Percentiles rank a stretch among this genome's conserved stretches.
phyloP scores from a whole-genome alignment of 306 rosid species.

The Alnus glutinosa region DNA sequence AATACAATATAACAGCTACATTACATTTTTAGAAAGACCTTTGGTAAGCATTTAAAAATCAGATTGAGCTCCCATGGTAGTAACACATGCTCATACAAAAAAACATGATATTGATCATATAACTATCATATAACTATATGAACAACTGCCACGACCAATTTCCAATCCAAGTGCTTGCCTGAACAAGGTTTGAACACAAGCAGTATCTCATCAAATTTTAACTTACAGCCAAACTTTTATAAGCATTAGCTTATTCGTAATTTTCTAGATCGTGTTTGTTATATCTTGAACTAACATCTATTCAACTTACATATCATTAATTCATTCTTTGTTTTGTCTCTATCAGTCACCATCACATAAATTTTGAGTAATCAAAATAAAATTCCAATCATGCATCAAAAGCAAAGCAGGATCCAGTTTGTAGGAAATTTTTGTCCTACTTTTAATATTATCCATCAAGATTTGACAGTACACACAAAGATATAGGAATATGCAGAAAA shows the following conservation, averaged over 20 bases:
- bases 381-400: background rate
- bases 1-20: too few species aligned
- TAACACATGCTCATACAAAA: background rate
- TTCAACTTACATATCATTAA: too few species aligned
- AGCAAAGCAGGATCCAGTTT: background rate
- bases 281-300: too few species aligned
- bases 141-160: background rate
- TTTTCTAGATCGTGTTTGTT: too few species aligned
- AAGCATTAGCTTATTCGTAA: background rate
- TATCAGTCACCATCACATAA: background rate
- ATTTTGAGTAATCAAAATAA: background rate
- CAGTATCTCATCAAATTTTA: background rate
- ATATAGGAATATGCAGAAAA: background rate
- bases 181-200: background rate
- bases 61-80: background rate
- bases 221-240: background rate
- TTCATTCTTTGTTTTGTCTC: background rate
- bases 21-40: background rate
- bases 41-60: background rate
- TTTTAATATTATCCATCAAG: constrained; percentile 1
- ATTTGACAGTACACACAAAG: background rate
- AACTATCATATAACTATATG: background rate
- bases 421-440: background rate
- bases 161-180: background rate
- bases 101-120: background rate